Percentiles rank a stretch among this genome's conserved stretches.
Evolutionary conservation across 768 basidiomycete species (phyloP).

Genomic region (Leucosporidium creatinivorum): DNA sequence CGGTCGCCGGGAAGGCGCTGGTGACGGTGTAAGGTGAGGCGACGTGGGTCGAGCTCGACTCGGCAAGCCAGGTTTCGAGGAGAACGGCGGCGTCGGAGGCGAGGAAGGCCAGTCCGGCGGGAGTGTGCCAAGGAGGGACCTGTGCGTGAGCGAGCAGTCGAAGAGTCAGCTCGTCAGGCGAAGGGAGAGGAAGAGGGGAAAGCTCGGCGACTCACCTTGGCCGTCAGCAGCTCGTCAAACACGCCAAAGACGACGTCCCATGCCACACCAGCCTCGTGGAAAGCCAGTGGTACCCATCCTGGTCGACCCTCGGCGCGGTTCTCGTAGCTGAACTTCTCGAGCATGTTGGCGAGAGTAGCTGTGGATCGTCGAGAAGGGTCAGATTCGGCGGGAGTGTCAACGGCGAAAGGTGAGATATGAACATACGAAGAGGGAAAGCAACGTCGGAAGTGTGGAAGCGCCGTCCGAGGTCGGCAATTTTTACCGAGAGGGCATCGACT

Average conservation of each 20-base stretch:
- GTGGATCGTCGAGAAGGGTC: slow-evolving; percentile 11
- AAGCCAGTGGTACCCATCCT: slow-evolving; percentile 75
- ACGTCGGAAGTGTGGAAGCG: slow-evolving; percentile 85
- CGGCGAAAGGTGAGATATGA: not conserved
- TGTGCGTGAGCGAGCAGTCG: not conserved
- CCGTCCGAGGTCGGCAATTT: slow-evolving; percentile 65
- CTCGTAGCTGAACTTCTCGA: slow-evolving; percentile 65
- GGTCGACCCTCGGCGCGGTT: slow-evolving; percentile 54
- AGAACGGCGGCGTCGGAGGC: slow-evolving; percentile 38
- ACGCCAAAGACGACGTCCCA: slow-evolving; percentile 76
- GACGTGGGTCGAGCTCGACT: slow-evolving; percentile 19
- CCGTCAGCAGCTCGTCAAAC: slow-evolving; percentile 77
- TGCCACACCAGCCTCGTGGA: slow-evolving; percentile 74
- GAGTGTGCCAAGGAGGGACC: slow-evolving; percentile 36
- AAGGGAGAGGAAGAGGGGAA: not conserved
- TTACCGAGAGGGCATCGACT: slow-evolving; percentile 59
- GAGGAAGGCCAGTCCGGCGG: slow-evolving; percentile 38
- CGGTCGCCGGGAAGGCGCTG: slow-evolving; percentile 40
- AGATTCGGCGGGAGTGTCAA: not conserved
- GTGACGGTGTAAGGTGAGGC: slow-evolving; percentile 8
- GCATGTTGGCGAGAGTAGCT: slow-evolving; percentile 69
- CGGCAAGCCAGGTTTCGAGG: slow-evolving; percentile 38
- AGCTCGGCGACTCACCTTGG: slow-evolving; percentile 54
- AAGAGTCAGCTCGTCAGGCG: not conserved
- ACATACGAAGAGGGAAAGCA: slow-evolving; percentile 78